Evolutionary conservation across 192 early-diverging fungal genomes (phyloP).

Genomic region (Paraglomus brasilianum): DNA sequence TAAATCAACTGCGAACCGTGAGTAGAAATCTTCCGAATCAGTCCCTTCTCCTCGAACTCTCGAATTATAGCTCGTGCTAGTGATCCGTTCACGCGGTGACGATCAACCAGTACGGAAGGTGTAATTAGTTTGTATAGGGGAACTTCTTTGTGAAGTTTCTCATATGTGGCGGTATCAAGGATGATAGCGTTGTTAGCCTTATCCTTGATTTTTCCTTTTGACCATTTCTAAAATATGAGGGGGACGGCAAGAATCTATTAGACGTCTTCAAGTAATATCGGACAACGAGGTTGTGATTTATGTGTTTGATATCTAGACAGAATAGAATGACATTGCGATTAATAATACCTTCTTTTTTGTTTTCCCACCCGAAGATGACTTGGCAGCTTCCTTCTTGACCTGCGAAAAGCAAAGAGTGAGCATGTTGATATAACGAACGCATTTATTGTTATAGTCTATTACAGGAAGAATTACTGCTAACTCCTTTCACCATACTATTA

Average conservation of each 20-base stretch:
- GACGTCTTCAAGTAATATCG: not conserved
- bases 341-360: constrained; percentile 57
- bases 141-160: constrained; percentile 99
- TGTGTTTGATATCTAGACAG: not conserved
- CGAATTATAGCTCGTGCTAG: constrained; percentile 93
- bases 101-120: constrained; percentile 97
- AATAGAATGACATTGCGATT: not conserved
- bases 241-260: not conserved
- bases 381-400: constrained; percentile 64
- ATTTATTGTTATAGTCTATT: not conserved
- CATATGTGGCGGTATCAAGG: constrained; percentile 96
- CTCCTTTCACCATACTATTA: too few relatives aligned
- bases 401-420: constrained; percentile 11
- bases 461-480: not conserved
- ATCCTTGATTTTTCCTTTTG: constrained; percentile 99
- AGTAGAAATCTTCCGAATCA: constrained; percentile 87
- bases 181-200: constrained; percentile 99
- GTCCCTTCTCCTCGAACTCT: constrained; percentile 88
- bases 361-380: constrained; percentile 58
- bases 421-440: not conserved
- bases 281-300: not conserved
- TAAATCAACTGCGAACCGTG: constrained; percentile 94
- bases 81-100: constrained; percentile 96
- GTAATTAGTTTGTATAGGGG: constrained; percentile 99
- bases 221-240: constrained; percentile 88